Base-by-base conservation (phyloP, 2,329 filamentous ascomycete genomes). In the Pezicula radicicola region DNA sequence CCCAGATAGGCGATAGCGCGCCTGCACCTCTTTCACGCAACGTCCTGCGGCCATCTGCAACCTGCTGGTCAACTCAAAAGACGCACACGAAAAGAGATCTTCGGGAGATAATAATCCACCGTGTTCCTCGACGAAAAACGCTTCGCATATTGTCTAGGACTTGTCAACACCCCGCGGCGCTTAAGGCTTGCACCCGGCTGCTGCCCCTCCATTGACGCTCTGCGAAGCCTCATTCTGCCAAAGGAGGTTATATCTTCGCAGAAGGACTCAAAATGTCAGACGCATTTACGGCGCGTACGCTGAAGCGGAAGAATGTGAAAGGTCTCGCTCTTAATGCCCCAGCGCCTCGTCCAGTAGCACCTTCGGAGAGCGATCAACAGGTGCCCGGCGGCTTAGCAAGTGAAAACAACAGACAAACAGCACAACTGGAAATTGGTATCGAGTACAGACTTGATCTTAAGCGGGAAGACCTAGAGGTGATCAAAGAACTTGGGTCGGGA, bases 241-340 rank as follows among this genome's bases (percentile, higher is more conserved):
- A 40, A 10, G 10, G 8, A 33, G 30, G 30, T 33, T 13, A 33
- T 33, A 33, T 33, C 12, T 13, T 33, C 30, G 30, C 30, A 33
- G 30, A 33, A 10, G 30, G 30, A 33, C 3, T 12, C 9, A 33
- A 33, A 33, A 87, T 87, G 84, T 78, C 79, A 37, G 66, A 66
- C 49, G 60, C 51, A 63, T 83, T 85, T 65, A 85, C 81, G 57
- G 81, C 81, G 72, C 82, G 83, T 72, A 95, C 94, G 56, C 88
- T 99, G 86, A 97, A 97, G 85, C 88, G 93, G 79, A 97, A 97
- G 83, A 99, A 99, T 70, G 88, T 96, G 72, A 97, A 97, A 76
- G 93, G 92, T 36, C 86, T 99, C 47, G 92, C 91, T 60, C 79
- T 99, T 67, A 92, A 84, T 65, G 85, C 89, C 46, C 85, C 88